A percentile compares a stretch with the other conserved stretches of the same genome.
Conservation (phyloP, 1,284 basidiomycete species). For the Amylostereum areolatum region DNA sequence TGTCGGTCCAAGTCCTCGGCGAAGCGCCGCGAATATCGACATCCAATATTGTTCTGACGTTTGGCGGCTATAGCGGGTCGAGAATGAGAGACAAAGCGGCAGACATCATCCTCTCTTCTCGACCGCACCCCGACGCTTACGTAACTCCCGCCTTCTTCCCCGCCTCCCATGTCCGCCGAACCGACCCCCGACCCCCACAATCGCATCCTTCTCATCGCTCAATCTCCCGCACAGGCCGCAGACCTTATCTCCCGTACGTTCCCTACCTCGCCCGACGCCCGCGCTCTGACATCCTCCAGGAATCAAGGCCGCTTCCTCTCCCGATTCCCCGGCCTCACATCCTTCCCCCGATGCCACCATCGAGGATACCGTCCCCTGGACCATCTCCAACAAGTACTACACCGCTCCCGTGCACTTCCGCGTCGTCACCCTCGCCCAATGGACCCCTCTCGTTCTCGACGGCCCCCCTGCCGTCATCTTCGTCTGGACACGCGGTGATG, state of each 20-base stretch:
- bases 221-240: constrained; percentile 5
- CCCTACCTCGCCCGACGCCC: not conserved
- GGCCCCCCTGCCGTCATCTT: constrained; percentile 66
- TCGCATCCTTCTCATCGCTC: constrained; percentile 12
- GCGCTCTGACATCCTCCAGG: constrained; percentile 11
- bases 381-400: constrained; percentile 82
- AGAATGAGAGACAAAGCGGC: too few relatives aligned
- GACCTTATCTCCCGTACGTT: constrained; percentile 11
- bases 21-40: too few relatives aligned
- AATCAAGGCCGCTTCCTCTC: constrained; percentile 15
- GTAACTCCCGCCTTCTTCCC: too few relatives aligned
- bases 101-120: too few relatives aligned
- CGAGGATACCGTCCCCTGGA: constrained; percentile 54
- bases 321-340: constrained; percentile 6
- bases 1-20: too few relatives aligned
- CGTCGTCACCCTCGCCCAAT: constrained; percentile 36
- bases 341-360: constrained; percentile 15
- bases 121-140: too few relatives aligned
- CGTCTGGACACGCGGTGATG: constrained; percentile 63
- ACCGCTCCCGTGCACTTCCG: constrained; percentile 70
- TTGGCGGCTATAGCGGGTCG: too few relatives aligned
- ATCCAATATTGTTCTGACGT: too few relatives aligned
- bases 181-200: constrained; percentile 7
- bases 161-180: not conserved
- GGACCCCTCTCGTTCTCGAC: constrained; percentile 28